These are phyloP conservation scores for Protomyces macrosporus DNA, from an alignment of 1,139 yeast genomes.

Conservation along the genomic window DNA sequence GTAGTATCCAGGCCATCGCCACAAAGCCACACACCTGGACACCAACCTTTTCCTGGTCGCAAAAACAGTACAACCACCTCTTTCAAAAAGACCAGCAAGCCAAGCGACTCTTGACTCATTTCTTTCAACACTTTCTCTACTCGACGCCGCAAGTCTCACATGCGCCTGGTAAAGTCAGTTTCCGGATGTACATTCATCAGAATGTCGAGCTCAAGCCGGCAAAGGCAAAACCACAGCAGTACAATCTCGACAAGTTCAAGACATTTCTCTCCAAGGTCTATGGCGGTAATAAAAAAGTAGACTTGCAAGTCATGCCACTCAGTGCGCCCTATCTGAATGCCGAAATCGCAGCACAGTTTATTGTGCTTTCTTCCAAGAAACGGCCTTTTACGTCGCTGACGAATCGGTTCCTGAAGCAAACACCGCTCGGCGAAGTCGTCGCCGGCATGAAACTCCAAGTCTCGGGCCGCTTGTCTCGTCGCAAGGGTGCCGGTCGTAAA, in stretches of 20 bases:
- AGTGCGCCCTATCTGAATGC: slow-evolving; percentile 26
- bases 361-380: slow-evolving; percentile 21
- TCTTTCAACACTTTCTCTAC: slow-evolving; percentile 21
- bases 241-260: slow-evolving; percentile 22
- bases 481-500: slow-evolving; percentile 23
- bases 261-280: slow-evolving; percentile 10
- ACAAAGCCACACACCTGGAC: slow-evolving; percentile 23
- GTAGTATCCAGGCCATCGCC: slow-evolving; percentile 20
- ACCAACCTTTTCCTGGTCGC: slow-evolving; percentile 18
- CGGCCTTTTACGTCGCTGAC: slow-evolving; percentile 15
- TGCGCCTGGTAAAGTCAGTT: slow-evolving; percentile 16
- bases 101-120: slow-evolving; percentile 14
- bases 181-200: slow-evolving; percentile 15
- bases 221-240: slow-evolving; percentile 13
- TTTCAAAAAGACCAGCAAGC: slow-evolving; percentile 23
- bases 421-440: slow-evolving; percentile 18
- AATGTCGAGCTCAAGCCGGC: slow-evolving; percentile 14
- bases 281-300: slow-evolving; percentile 13
- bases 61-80: slow-evolving; percentile 7
- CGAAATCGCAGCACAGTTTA: slow-evolving; percentile 20
- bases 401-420: slow-evolving; percentile 16
- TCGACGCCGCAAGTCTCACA: slow-evolving; percentile 23
- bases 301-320: slow-evolving; percentile 17
- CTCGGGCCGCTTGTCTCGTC: slow-evolving; percentile 19
- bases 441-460: slow-evolving; percentile 22